Conservation (phyloP, 1,284 basidiomycete species). For the Puccinia polysora region DNA sequence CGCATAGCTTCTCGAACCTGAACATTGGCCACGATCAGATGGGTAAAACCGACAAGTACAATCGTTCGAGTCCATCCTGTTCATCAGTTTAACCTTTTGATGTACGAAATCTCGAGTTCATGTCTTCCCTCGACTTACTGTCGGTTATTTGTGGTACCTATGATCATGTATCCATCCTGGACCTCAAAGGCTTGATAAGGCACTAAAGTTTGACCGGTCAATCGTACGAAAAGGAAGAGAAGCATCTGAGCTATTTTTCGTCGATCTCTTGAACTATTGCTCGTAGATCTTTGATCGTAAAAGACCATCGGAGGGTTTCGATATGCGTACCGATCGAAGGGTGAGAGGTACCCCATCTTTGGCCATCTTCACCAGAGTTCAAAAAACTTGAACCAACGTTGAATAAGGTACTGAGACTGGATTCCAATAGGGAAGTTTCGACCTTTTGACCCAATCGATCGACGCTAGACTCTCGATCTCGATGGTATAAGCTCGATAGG, state of each 20-base stretch:
- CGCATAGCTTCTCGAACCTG: conserved; percentile 64
- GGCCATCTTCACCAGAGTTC: conserved; percentile 76
- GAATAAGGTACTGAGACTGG: conserved; percentile 77
- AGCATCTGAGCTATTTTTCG: background rate
- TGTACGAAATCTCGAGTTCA: conserved; percentile 45
- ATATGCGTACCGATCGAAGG: conserved; percentile 54
- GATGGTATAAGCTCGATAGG: conserved; percentile 67
- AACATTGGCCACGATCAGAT: no score
- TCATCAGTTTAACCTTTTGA: no score
- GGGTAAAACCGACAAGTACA: no score
- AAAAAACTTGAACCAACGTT: conserved; percentile 93
- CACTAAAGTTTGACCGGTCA: conserved; percentile 61
- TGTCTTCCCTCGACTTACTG: conserved; percentile 59
- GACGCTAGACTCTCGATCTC: background rate
- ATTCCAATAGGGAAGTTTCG: conserved; percentile 46
- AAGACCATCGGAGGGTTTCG: no score
- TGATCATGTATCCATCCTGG: conserved; percentile 82
- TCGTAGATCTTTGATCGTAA: background rate
- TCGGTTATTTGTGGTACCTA: conserved; percentile 85
- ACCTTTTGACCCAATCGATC: conserved; percentile 19
- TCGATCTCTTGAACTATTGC: no score
- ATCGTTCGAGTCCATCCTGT: conserved; percentile 27
- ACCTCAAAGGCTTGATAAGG: conserved; percentile 89
- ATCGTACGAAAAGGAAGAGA: conserved; percentile 56
- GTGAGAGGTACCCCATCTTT: conserved; percentile 84